These are phyloP conservation scores for Fusarium incarnatum DNA, from an alignment of 2,329 filamentous ascomycete genomes.

Conservation along the genomic window DNA sequence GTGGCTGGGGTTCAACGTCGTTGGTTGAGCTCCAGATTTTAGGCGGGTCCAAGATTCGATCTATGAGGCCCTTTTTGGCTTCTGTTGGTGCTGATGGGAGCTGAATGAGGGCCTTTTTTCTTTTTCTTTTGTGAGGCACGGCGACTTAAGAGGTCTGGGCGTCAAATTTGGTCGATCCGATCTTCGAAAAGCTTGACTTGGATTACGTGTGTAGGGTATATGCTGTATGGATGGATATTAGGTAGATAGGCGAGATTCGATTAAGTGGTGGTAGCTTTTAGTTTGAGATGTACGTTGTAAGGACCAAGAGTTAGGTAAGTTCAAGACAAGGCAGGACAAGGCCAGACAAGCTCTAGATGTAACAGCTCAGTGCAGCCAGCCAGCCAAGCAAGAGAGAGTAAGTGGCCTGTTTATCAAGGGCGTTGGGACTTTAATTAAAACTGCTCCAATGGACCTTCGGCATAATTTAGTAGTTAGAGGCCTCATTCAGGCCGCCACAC, in stretches of 20 bases:
- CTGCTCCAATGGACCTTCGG: neutral
- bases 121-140: slow-evolving; percentile 1
- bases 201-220: neutral
- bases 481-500: slow-evolving; percentile 46
- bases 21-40: slow-evolving; percentile 38
- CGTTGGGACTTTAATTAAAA: slow-evolving; percentile 27
- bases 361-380: neutral
- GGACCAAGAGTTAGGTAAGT: neutral
- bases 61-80: slow-evolving; percentile 27
- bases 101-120: slow-evolving; percentile 6
- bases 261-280: neutral
- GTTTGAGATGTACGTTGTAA: slow-evolving; percentile 6
- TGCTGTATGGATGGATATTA: neutral
- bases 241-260: slow-evolving; percentile 1
- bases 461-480: slow-evolving; percentile 12
- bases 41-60: slow-evolving; percentile 44
- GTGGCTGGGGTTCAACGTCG: slow-evolving; percentile 47
- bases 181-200: slow-evolving; percentile 11
- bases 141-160: slow-evolving; percentile 3
- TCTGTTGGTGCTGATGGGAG: neutral
- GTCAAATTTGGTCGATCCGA: slow-evolving; percentile 9
- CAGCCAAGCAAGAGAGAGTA: neutral
- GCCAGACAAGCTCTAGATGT: slow-evolving; percentile 23
- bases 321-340: neutral
- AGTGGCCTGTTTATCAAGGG: slow-evolving; percentile 22